These are phyloP conservation scores for Lentinula novae-zelandiae DNA, from an alignment of 1,284 basidiomycete genomes.

Conservation along the genomic window DNA sequence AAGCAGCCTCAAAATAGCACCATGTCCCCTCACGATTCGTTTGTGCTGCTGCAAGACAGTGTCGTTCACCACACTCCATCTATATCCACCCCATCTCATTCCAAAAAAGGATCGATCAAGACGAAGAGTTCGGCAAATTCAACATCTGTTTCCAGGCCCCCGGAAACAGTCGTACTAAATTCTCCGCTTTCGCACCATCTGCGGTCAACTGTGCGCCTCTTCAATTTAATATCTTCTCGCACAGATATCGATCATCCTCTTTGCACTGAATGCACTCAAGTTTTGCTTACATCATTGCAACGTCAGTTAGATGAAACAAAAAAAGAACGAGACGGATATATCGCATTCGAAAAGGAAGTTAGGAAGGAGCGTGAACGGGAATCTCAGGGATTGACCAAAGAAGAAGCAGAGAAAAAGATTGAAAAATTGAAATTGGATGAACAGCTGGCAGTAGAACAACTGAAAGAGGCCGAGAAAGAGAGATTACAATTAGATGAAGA, in stretches of 20 bases:
- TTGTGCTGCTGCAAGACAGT: conserved; percentile 86
- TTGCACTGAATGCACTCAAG: conserved; percentile 90
- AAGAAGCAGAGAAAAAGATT: conserved; percentile 69
- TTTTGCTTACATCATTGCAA: conserved; percentile 74
- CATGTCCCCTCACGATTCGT: conserved; percentile 75
- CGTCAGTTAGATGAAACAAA: conserved; percentile 87
- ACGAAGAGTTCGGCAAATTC: conserved; percentile 23
- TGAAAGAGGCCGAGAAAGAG: conserved; percentile 73
- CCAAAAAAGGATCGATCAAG: conserved; percentile 38
- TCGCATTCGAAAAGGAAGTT: conserved; percentile 87
- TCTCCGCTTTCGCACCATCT: conserved; percentile 77
- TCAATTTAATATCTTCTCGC: conserved; percentile 74
- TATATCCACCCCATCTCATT: conserved; percentile 32
- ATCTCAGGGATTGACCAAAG: conserved; percentile 52
- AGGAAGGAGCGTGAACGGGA: conserved; percentile 70
- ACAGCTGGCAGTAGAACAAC: conserved; percentile 62
- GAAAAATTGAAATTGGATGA: conserved; percentile 77
- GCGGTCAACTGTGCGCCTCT: conserved; percentile 69
- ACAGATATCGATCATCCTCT: conserved; percentile 93
- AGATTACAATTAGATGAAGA: conserved; percentile 74
- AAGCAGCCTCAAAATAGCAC: conserved; percentile 52
- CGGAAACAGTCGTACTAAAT: conserved; percentile 48
- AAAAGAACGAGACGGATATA: conserved; percentile 89
- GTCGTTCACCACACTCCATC: conserved; percentile 60
- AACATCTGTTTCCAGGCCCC: conserved; percentile 9